Conservation (phyloP, 2,329 filamentous ascomycete genomes). For the Ophiostoma novo-ulmi region DNA sequence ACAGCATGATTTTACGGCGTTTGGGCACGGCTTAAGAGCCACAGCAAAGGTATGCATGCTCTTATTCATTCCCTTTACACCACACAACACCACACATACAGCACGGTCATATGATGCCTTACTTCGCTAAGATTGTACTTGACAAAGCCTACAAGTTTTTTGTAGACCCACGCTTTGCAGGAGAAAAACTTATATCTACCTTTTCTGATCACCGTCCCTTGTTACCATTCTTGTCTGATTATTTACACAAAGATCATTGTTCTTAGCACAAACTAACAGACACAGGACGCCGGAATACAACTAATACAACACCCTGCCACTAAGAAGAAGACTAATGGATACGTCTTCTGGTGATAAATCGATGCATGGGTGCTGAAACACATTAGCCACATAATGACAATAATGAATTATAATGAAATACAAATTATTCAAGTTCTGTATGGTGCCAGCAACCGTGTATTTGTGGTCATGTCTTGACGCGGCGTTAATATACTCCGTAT, state of each 20-base stretch:
- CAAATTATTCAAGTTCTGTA: neutral
- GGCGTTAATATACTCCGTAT: neutral
- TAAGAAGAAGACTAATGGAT: neutral
- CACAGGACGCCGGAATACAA: conserved; percentile 7
- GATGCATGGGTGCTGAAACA: neutral
- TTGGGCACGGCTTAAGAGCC: neutral
- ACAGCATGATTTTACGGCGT: neutral
- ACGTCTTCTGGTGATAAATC: neutral
- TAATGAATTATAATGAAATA: neutral
- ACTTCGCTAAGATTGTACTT: conserved; percentile 30
- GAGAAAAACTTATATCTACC: conserved; percentile 25
- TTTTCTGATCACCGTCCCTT: conserved; percentile 18
- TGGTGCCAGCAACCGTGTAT: neutral
- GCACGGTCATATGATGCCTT: conserved; percentile 27
- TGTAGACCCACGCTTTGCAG: conserved; percentile 22
- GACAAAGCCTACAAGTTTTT: conserved; percentile 24
- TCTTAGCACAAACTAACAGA: neutral
- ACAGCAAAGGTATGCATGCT: neutral
- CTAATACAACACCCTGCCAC: conserved; percentile 16
- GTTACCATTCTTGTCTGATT: conserved; percentile 6
- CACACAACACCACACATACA: neutral
- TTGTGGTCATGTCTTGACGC: neutral
- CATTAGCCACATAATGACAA: neutral
- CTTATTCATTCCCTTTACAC: neutral
- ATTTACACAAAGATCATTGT: neutral